Evolutionary conservation across 106 monocot species (phyloP), one percentile per base, ranked within the genome.

Genomic region (Allium sativum): DNA sequence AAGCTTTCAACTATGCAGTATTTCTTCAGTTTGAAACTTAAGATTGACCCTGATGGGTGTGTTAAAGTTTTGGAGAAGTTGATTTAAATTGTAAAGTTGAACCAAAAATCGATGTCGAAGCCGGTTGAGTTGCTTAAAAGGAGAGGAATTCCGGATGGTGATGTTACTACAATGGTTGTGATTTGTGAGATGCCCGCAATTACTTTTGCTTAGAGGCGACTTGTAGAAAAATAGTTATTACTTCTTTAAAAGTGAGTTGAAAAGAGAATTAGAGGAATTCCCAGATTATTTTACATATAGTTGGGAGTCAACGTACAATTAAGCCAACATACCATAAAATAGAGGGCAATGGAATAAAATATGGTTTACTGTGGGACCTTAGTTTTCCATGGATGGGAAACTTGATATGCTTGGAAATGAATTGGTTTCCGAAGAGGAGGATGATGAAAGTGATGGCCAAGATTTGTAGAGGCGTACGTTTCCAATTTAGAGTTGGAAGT

Each of bases 251-350:
- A 77, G 72, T 18, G 90, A 96, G 73, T 87, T 96, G 81, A 84
- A 80, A 31, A 57, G 81, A 53, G 84, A 81, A 42, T 21, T 90
- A 68, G 73, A 82, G 40, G 95, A 96, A 4, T 96, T 87, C 52
- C 95, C 95, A 3, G 95, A 87, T 45, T 96, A 90, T 71, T 96
- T 96, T 52, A 90, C 90, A 0, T 96, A 96, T 60, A 82, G 90
- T 56, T 68, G 90, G 47, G 95, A 96, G 66, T 87, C 95, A 9
- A 87, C 84, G 21, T n/a, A n/a, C n/a, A n/a, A 78, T 96, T 18
- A 90, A 84, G 68, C 95, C 90, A 16, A 84, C 90, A 69, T 68
- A 91, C 60, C 47, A 69, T 56, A 77, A 74, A 60, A 57, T 96
- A 43, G 70, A 71, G 3, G 67, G 48, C 45, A 96, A 87, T 59